Evolutionary conservation across 345 rosid species (phyloP), one percentile per base, ranked within the genome.

Genomic region (Crucihimalaya himalaica): DNA sequence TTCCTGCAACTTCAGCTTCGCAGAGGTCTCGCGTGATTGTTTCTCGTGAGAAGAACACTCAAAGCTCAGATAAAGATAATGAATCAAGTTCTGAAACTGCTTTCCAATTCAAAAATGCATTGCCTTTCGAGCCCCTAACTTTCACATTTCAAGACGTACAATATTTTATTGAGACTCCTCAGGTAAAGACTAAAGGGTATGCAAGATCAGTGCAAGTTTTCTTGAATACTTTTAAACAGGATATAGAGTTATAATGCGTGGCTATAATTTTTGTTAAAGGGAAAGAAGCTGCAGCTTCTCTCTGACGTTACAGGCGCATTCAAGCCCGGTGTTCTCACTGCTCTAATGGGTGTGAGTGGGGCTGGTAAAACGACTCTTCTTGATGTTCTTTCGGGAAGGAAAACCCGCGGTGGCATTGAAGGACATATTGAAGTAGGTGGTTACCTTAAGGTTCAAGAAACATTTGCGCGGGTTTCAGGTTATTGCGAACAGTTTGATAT

Each of bases 281-380:
- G 75, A 61, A 84, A 65, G 68, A 82, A 68, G 75, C 83, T 89
- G n/a, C 88, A 87, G 57, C 85, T 89, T 20, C 95, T 89, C 29
- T 46, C 52, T 16, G 79, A 78, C 34, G 76, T 85, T 35, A 79
- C 86, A 8, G 84, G 95, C 0, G 79, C 89, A 65, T 89, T 89
- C 66, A 73, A 86, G 78, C 89, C 91, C 0, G 88, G 95, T 43
- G 78, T 86, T 46, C 85, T 89, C 6, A 87, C 88, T 13, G 91
- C 91, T 16, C 31, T 89, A 43, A 87, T 89, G 91, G 89, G 91
- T 3, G 87, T 80, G 13, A 86, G 87, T 73, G 95, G 95, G 5
- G 89, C 95, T 15, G 89, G 95, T n/a, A 89, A 87, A 69, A 89
- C 88, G 34, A 89, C 95, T 12, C 73, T 89, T 5, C 69, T 89